Percentiles rank a stretch among this genome's conserved stretches.
Conservation (phyloP, 2,329 filamentous ascomycete genomes). For the Hypomyces rosellus region DNA sequence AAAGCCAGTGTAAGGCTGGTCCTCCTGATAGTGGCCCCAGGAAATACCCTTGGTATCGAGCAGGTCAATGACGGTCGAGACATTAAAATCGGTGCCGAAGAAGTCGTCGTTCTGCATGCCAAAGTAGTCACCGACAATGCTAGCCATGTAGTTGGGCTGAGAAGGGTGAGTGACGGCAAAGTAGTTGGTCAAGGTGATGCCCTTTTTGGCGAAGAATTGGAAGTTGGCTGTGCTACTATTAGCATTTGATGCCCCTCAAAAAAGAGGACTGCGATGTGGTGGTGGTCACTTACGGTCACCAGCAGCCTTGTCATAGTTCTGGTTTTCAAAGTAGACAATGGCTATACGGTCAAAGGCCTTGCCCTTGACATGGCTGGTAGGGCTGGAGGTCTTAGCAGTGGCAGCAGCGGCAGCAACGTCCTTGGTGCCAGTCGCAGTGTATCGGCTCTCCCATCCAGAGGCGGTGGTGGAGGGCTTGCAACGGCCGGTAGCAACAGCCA, state of each 20-base stretch:
- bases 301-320: slow-evolving; percentile 57
- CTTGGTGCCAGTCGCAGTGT: slow-evolving; percentile 46
- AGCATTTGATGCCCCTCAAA: too few relatives aligned
- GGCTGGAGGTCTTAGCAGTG: slow-evolving; percentile 53
- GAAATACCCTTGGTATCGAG: slow-evolving; percentile 58
- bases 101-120: slow-evolving; percentile 66
- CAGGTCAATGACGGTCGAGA: slow-evolving; percentile 63
- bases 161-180: slow-evolving; percentile 64
- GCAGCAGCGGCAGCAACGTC: slow-evolving; percentile 51
- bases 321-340: slow-evolving; percentile 74
- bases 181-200: slow-evolving; percentile 31
- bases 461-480: slow-evolving; percentile 1
- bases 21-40: slow-evolving; percentile 72
- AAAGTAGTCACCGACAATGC: slow-evolving; percentile 65
- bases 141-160: slow-evolving; percentile 69
- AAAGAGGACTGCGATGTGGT: not conserved
- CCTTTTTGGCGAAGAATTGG: slow-evolving; percentile 22
- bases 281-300: slow-evolving; percentile 47
- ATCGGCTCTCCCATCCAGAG: slow-evolving; percentile 31
- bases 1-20: slow-evolving; percentile 69
- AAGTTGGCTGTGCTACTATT: slow-evolving; percentile 18
- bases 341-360: slow-evolving; percentile 67
- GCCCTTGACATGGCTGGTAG: slow-evolving; percentile 59
- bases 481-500: slow-evolving; percentile 17
- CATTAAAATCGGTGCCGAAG: slow-evolving; percentile 49